Percentiles rank a stretch among this genome's conserved stretches.
phyloP scores from a whole-genome alignment of 306 rosid genomes.

The Casuarina cunninghamiana region DNA sequence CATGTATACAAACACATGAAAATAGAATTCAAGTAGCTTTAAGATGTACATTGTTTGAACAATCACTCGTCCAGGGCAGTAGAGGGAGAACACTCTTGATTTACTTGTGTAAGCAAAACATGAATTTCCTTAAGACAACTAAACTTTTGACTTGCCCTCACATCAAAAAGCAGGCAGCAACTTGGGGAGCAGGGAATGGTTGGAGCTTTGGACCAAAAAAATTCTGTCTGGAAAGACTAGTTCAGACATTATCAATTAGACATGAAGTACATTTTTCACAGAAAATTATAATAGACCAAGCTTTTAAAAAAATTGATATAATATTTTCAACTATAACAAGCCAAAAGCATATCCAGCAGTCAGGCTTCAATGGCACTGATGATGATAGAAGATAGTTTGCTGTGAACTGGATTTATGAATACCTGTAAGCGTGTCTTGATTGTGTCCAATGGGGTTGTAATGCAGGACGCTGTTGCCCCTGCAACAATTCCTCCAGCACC shows the following conservation, averaged over 20 bases:
- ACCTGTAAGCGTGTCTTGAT: constrained; percentile 97
- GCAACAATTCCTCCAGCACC: constrained; percentile 83
- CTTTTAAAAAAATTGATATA: not conserved
- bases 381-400: constrained; percentile 7
- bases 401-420: constrained; percentile 21
- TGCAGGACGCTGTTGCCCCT: constrained; percentile 85
- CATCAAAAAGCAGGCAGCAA: no score
- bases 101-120: no score
- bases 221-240: not conserved
- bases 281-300: not conserved
- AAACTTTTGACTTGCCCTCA: no score
- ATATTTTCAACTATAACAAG: not conserved
- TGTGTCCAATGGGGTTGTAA: constrained; percentile 89
- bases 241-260: not conserved
- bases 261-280: not conserved
- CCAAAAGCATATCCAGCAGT: constrained; percentile 9
- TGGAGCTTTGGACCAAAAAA: no score
- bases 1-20: not conserved
- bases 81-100: no score
- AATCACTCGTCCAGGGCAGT: no score
- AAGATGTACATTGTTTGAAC: no score
- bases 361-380: constrained; percentile 3
- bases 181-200: no score
- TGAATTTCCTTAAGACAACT: no score
- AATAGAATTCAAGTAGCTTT: no score